Conservation (phyloP, 2,329 filamentous ascomycete genomes). For the Claviceps lovelessii region DNA sequence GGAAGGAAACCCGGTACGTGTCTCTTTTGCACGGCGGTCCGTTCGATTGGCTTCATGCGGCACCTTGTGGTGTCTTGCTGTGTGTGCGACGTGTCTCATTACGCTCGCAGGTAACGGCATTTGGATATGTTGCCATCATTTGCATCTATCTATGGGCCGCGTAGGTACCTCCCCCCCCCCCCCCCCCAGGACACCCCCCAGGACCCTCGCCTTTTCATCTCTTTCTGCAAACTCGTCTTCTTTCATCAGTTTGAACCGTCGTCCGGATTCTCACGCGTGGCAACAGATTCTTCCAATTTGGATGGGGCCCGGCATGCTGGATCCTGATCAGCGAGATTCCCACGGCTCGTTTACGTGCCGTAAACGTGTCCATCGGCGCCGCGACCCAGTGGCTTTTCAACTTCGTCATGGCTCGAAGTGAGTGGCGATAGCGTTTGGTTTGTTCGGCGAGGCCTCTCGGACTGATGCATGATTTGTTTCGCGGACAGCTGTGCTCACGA, state of each 20-base stretch:
- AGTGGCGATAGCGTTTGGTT: constrained; percentile 4
- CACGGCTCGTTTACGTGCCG: constrained; percentile 46
- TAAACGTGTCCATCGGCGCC: constrained; percentile 55
- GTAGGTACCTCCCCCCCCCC: constrained; percentile 11
- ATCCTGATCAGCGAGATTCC: constrained; percentile 58
- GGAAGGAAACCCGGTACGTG: constrained; percentile 28
- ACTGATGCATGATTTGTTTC: neutral
- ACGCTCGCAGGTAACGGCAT: constrained; percentile 35
- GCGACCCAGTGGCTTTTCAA: constrained; percentile 64
- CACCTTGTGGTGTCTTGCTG: neutral
- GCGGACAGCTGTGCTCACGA: constrained; percentile 42
- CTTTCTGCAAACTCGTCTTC: neutral
- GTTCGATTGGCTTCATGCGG: neutral
- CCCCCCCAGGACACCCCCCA: too few relatives aligned
- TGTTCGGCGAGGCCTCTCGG: neutral
- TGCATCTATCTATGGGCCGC: constrained; percentile 60
- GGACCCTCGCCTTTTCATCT: too few relatives aligned
- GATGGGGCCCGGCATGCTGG: constrained; percentile 61
- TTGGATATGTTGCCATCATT: constrained; percentile 56
- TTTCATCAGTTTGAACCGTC: neutral
- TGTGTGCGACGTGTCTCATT: neutral
- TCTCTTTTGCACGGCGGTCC: neutral
- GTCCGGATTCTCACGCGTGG: constrained; percentile 8
- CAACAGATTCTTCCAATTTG: constrained; percentile 46
- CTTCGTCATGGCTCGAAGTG: constrained; percentile 50